Base-by-base conservation (phyloP, 2,329 filamentous ascomycete species). In the Colletotrichum viniferum region DNA sequence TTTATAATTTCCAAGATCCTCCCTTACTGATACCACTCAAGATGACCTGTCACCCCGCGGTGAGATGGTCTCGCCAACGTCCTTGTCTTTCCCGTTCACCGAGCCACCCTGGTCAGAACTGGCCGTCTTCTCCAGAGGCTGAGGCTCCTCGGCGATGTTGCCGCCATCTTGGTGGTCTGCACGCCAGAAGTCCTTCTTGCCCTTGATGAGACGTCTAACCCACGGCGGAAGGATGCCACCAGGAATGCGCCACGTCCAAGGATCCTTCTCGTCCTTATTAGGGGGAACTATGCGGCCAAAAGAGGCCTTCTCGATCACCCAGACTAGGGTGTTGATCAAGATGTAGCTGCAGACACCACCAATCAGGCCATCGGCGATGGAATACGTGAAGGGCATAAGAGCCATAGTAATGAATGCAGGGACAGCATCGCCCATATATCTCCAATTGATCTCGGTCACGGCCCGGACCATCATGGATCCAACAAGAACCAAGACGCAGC, bases 321-420 rank as follows among this genome's bases (percentile, higher is more conserved):
- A 96, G 14, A 95, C 92, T 14, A 89, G 81, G 0, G 88, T 90
- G 85, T 98, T 97, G 84, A 98, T 89, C 77, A 94, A 81, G 60
- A 93, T 93, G 84, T 97, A 97, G 52, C 91, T 92, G 80, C 93
- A 88, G 80, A 97, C 94, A 68, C 95, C 94, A 2, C 91, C 94
- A 79, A 97, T 97, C 18, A 98, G 88, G 63, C 95, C 95, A 81
- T 97, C 94, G 14, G 95, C 94, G 80, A 97, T 97, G 55, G 92
- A 95, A 87, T 97, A 98, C 2, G 94, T 96, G 85, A 97, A 97
- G 0, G 95, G 95, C 95, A 98, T 97, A 76, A 96, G 86, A 73
- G 93, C 92, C 77, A 98, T 94, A 66, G 94, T 96, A 43, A 97
- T 87, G 85, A 97, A 97, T 4, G 95, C 95, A 0, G 95, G 95